Base-by-base conservation (phyloP, 768 basidiomycete genomes). In the Candolleomyces aberdarensis region DNA sequence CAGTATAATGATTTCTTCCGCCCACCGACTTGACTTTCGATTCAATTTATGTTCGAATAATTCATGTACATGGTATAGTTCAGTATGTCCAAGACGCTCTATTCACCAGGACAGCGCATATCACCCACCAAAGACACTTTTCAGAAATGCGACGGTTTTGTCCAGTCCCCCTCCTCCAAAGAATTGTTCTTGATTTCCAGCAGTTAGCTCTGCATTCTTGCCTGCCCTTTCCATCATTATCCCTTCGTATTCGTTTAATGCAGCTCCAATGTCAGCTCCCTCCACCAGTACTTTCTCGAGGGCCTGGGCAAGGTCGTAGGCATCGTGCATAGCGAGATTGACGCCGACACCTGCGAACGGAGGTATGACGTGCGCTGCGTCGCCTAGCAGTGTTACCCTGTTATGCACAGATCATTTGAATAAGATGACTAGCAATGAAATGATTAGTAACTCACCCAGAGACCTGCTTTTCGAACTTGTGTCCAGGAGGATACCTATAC, bases 341-440 rank as follows among this genome's bases (percentile, higher is more conserved):
- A 69, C 68, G 8, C 70, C 70, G 29, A 66, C 67, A 10, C 70
- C 70, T 0, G 66, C 66, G 51, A 68, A 69, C 19, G 69, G 70
- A 9, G 67, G 67, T 66, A 71, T 70, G 32, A 71, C 63, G 62
- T 71, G 70, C 1, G 70, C 70, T 15, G 70, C 68, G 61, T 71
- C 69, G 2, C 69, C 70, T 3, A 70, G 49, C 14, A 70, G 40
- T 5, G 69, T 69, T 44, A 66, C 55, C 31, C 65, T 62, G 46
- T 4, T 22, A 41, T 53, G 47, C 36, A 48, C 19, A 13, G 22
- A 19, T 1, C 22, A 15, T 15, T 53, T 19, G 3, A 17, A n/a
- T 50, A 6, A 50, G 43, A 44, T 2, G n/a, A 44, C 2, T 13
- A 44, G 10, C 48, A 50, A n/a, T 3, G 17, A 26, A 20, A 3